Base-by-base conservation (phyloP, 805 yeast genomes). In the Groenewaldozyma salmanticensis region DNA sequence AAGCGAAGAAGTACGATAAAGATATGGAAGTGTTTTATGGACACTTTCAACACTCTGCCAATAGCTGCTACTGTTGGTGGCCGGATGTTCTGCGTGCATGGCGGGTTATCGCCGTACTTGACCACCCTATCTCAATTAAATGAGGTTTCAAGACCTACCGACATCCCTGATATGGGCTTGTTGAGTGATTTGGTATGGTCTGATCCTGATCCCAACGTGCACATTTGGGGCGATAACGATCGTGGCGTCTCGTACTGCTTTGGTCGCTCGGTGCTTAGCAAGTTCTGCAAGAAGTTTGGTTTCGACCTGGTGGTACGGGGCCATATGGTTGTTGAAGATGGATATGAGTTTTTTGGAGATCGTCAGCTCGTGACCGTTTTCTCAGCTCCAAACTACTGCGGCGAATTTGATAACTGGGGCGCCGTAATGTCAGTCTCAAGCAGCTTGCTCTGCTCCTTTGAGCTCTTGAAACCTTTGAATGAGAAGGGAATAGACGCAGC, bases 391-490 rank as follows among this genome's bases (percentile, higher is more conserved):
- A 77, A 77, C 56, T 77, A 77, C 54, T 77, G 83, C 52, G 83
- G 84, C 13, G 84, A 77, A 54, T 77, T 77, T 52, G 81, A 83
- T 56, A 84, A 84, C 54, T 85, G 94, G 94, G 95, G 95, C 20
- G 96, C 96, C 2, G 95, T 88, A 3, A 86, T 88, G 96, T 79
- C 92, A 51, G 96, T 88, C 13, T 75, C 83, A 46, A 94, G 85
- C 48, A 95, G 87, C 52, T 67, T 88, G 50, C 64, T 87, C 40
- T 88, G 96, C 60, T 80, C 88, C 43, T 88, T 88, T 62, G 96
- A 88, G 56, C 68, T 88, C 34, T 64, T 88, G 37, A 95, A 88
- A 62, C 96, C 96, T 27, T 15, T 31, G n/a, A 27, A 33, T 21
- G 21, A 24, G 15, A 27, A 15, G 16, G 39, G 39, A 13, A 36